These are phyloP conservation scores for Citrus sinensis DNA, from an alignment of 345 rosid species.

Conservation along the genomic window DNA sequence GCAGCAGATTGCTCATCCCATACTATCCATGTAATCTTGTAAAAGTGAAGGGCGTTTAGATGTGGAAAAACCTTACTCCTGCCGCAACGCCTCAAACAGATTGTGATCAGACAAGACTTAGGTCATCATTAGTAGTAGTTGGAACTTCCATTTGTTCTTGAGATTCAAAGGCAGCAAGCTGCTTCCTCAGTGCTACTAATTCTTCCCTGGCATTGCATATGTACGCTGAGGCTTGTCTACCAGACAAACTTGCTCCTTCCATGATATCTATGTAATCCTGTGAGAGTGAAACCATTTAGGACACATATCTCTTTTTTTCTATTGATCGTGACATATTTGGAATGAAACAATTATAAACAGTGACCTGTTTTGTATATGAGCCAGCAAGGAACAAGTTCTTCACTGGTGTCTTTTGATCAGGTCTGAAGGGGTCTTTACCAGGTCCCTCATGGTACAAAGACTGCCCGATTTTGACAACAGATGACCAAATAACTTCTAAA, in stretches of 20 bases:
- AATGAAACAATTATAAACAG: too few species aligned
- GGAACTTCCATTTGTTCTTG: constrained; percentile 20
- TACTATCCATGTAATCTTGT: constrained; percentile 95
- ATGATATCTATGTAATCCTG: constrained; percentile 98
- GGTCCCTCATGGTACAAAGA: too few species aligned
- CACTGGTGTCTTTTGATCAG: too few species aligned
- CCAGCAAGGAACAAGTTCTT: too few species aligned
- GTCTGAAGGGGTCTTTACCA: too few species aligned
- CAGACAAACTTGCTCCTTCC: constrained; percentile 96
- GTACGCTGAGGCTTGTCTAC: constrained; percentile 89
- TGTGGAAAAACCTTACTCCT: too few species aligned
- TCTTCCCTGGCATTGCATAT: constrained; percentile 83
- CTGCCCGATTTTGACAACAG: too few species aligned
- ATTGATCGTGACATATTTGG: too few species aligned
- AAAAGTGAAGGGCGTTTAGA: background rate
- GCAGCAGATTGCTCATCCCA: constrained; percentile 78
- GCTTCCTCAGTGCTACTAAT: constrained; percentile 62
- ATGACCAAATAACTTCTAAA: constrained; percentile 44
- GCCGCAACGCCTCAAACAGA: background rate
- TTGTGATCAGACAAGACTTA: constrained; percentile 53
- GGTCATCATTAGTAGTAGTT: constrained; percentile 43
- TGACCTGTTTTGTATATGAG: too few species aligned
- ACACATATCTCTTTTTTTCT: background rate
- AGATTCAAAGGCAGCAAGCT: constrained; percentile 38
- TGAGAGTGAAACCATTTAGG: background rate